Percentiles rank a stretch among this genome's conserved stretches.
These are phyloP conservation scores for Suillus variegatus DNA, from an alignment of 768 basidiomycete genomes.

Conservation along the genomic window DNA sequence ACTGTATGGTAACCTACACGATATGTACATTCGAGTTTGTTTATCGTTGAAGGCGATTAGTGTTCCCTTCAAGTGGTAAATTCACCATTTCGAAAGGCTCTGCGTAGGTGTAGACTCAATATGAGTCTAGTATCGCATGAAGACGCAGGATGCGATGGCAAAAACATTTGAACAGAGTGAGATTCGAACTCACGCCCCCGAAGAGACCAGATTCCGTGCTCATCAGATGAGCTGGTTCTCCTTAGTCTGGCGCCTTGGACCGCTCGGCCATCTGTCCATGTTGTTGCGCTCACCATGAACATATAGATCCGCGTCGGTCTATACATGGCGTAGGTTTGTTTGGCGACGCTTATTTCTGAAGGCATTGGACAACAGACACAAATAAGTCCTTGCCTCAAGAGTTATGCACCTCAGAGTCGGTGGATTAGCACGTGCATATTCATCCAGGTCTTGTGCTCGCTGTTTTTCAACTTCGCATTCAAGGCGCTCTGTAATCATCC, in stretches of 20 bases:
- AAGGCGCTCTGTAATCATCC: neutral
- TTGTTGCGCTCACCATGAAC: neutral
- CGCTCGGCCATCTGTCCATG: slow-evolving; percentile 77
- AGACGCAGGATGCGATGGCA: too few relatives aligned
- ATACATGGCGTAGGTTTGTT: neutral
- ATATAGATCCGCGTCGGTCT: neutral
- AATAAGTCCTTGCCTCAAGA: slow-evolving; percentile 22
- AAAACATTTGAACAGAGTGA: slow-evolving; percentile 14
- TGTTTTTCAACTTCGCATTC: neutral
- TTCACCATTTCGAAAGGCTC: too few relatives aligned
- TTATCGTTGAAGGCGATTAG: too few relatives aligned
- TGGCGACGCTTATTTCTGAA: neutral
- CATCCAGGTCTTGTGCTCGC: neutral
- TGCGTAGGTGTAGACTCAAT: too few relatives aligned
- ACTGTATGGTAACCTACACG: too few relatives aligned
- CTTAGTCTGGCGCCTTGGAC: slow-evolving; percentile 89
- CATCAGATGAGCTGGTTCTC: slow-evolving; percentile 26
- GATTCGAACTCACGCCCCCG: slow-evolving; percentile 19
- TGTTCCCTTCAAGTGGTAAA: too few relatives aligned
- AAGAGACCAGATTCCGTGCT: slow-evolving; percentile 7
- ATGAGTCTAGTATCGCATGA: too few relatives aligned
- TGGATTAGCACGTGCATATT: neutral
- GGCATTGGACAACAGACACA: slow-evolving; percentile 12
- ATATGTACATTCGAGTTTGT: too few relatives aligned
- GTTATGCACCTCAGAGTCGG: neutral